Evolutionary conservation across 2,329 filamentous ascomycete genomes (phyloP).

Genomic region (Apiospora malaysiana): DNA sequence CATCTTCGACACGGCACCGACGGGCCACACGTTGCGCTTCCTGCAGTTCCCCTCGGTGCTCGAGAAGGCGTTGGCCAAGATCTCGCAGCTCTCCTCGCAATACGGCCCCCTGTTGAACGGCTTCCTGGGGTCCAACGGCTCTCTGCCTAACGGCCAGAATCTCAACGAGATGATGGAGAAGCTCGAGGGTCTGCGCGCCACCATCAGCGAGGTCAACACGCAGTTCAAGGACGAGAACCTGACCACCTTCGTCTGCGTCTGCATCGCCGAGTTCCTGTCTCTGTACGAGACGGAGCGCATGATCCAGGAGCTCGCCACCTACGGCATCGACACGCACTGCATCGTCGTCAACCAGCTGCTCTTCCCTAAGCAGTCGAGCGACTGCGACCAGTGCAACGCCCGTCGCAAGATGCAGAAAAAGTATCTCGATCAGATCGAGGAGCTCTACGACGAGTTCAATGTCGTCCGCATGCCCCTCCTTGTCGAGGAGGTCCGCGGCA

Average conservation of each 20-base stretch:
- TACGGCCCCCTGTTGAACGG: constrained; percentile 97
- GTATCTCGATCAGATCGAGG: constrained; percentile 97
- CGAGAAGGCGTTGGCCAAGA: constrained; percentile 97
- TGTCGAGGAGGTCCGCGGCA: constrained; percentile 93
- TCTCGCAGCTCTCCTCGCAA: constrained; percentile 90
- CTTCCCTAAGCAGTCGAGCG: constrained; percentile 84
- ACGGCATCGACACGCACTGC: constrained; percentile 93
- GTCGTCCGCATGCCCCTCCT: constrained; percentile 97
- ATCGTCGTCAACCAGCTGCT: constrained; percentile 98
- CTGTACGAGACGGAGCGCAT: constrained; percentile 99
- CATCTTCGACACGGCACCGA: constrained; percentile 98
- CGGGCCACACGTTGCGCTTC: constrained; percentile 97
- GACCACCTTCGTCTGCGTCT: constrained; percentile 97
- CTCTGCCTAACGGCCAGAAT: constrained; percentile 88
- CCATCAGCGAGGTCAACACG: constrained; percentile 93
- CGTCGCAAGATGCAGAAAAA: constrained; percentile 99
- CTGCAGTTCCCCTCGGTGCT: constrained; percentile 97
- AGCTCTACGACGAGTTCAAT: constrained; percentile 98
- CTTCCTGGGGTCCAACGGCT: constrained; percentile 78
- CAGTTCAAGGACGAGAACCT: constrained; percentile 98
- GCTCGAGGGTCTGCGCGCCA: constrained; percentile 90
- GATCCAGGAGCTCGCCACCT: constrained; percentile 96
- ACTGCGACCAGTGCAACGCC: constrained; percentile 94
- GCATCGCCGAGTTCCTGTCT: constrained; percentile 95
- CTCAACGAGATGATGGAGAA: constrained; percentile 92